These are phyloP conservation scores for Kregervanrija pseudodelftensis DNA, from an alignment of 805 yeast genomes.

Conservation along the genomic window DNA sequence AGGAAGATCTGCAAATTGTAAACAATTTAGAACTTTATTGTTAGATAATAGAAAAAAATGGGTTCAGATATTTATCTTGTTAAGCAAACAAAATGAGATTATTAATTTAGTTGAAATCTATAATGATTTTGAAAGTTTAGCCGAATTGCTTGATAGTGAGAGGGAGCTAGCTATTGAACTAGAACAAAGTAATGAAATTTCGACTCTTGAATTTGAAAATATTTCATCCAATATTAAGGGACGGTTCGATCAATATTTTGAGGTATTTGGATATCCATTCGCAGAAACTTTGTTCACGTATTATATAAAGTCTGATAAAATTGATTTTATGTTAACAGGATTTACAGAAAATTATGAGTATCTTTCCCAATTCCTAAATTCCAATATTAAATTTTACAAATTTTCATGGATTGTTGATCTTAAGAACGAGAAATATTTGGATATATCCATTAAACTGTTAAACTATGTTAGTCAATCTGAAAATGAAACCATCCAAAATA, in stretches of 20 bases:
- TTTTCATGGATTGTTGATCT: slow-evolving; percentile 72
- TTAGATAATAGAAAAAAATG: slow-evolving; percentile 34
- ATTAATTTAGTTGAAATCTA: slow-evolving; percentile 58
- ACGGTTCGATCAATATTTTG: slow-evolving; percentile 44
- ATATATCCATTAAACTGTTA: slow-evolving; percentile 44
- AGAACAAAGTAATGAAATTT: slow-evolving; percentile 13
- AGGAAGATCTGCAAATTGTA: not conserved
- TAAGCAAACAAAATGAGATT: slow-evolving; percentile 47
- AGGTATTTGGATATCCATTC: slow-evolving; percentile 59
- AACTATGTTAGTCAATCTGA: slow-evolving; percentile 31
- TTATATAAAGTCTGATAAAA: slow-evolving; percentile 46
- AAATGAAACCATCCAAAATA: slow-evolving; percentile 38
- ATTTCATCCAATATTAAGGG: slow-evolving; percentile 12
- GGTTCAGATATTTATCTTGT: slow-evolving; percentile 50
- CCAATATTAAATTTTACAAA: slow-evolving; percentile 35
- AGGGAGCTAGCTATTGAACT: slow-evolving; percentile 28
- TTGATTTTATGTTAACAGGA: slow-evolving; percentile 46
- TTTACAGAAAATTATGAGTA: slow-evolving; percentile 46
- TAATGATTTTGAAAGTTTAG: slow-evolving; percentile 58
- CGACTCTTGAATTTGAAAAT: slow-evolving; percentile 14
- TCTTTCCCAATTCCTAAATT: slow-evolving; percentile 46
- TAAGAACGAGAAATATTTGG: slow-evolving; percentile 38
- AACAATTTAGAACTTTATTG: slow-evolving; percentile 8
- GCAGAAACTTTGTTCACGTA: slow-evolving; percentile 56
- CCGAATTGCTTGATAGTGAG: slow-evolving; percentile 42